phyloP scores from a whole-genome alignment of 2,329 filamentous ascomycete genomes.

The Xylaria sp. region DNA sequence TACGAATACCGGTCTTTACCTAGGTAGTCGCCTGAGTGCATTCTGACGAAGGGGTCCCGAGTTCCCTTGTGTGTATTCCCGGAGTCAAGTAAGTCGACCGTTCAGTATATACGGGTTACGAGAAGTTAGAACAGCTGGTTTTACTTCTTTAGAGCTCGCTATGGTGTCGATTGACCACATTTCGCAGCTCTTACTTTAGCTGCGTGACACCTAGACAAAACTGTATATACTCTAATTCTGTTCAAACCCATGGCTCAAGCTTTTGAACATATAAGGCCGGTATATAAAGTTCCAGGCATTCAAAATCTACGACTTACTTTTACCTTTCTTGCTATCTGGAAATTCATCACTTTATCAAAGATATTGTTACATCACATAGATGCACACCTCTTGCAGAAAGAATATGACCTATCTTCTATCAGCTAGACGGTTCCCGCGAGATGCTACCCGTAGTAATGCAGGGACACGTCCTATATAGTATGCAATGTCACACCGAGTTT shows the following conservation, averaged over 20 bases:
- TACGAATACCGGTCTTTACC: no score
- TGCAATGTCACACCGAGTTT: slow-evolving; percentile 12
- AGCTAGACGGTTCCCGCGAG: not conserved
- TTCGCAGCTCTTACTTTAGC: not conserved
- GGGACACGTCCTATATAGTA: not conserved
- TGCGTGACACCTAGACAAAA: not conserved
- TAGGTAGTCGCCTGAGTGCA: no score
- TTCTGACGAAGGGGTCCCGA: no score
- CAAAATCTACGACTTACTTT: not conserved
- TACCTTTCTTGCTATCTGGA: not conserved
- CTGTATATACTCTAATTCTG: no score
- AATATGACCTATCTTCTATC: not conserved
- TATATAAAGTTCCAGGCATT: no score
- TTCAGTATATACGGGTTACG: no score
- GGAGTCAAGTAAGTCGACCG: no score
- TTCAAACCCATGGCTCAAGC: no score
- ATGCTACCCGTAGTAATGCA: not conserved
- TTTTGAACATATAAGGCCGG: no score
- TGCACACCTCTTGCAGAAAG: not conserved
- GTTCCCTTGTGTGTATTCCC: no score
- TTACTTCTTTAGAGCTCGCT: no score
- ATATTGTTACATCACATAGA: not conserved
- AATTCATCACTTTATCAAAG: not conserved
- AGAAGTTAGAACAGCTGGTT: no score
- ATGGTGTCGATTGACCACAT: not conserved